Percentiles rank a stretch among this genome's conserved stretches.
These are phyloP conservation scores for Exophiala alcalophila DNA, from an alignment of 2,329 filamentous ascomycete species.

Conservation along the genomic window DNA sequence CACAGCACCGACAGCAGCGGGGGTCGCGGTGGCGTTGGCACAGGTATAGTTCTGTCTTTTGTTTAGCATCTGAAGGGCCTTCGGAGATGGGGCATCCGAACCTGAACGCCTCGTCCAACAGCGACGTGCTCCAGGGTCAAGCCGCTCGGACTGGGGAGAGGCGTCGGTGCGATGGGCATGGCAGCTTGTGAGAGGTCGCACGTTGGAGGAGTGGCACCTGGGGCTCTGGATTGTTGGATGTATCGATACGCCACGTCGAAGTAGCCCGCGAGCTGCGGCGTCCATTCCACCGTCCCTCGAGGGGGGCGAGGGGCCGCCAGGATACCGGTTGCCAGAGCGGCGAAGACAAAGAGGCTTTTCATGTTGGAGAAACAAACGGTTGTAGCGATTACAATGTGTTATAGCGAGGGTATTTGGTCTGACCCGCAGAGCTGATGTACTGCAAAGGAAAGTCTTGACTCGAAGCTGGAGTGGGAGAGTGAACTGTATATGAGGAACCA, in stretches of 20 bases:
- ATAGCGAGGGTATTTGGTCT: slow-evolving; percentile 12
- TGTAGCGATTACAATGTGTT: slow-evolving; percentile 2
- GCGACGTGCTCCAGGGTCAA: slow-evolving; percentile 72
- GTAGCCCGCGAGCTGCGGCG: slow-evolving; percentile 41
- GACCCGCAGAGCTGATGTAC: slow-evolving; percentile 18
- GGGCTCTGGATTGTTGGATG: slow-evolving; percentile 34
- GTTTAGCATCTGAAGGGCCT: background rate
- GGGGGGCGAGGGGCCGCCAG: slow-evolving; percentile 37
- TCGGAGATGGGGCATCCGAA: slow-evolving; percentile 24
- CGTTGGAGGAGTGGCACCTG: slow-evolving; percentile 23
- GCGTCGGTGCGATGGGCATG: slow-evolving; percentile 48
- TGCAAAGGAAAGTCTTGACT: slow-evolving; percentile 19
- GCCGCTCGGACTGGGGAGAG: slow-evolving; percentile 62
- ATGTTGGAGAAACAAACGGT: slow-evolving; percentile 12
- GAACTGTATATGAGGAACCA: slow-evolving; percentile 19
- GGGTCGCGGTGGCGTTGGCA: slow-evolving; percentile 57
- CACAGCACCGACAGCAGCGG: slow-evolving; percentile 67
- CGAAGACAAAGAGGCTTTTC: slow-evolving; percentile 17
- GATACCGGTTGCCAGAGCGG: slow-evolving; percentile 35
- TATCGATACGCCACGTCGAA: slow-evolving; percentile 41
- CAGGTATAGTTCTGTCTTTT: slow-evolving; percentile 82
- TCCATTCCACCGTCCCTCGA: slow-evolving; percentile 38
- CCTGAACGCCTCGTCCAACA: slow-evolving; percentile 74
- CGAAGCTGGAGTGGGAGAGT: slow-evolving; percentile 7
- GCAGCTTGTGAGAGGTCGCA: slow-evolving; percentile 38